phyloP scores from a whole-genome alignment of 2,329 filamentous ascomycete species.

The Xylariomycetidae sp. region DNA sequence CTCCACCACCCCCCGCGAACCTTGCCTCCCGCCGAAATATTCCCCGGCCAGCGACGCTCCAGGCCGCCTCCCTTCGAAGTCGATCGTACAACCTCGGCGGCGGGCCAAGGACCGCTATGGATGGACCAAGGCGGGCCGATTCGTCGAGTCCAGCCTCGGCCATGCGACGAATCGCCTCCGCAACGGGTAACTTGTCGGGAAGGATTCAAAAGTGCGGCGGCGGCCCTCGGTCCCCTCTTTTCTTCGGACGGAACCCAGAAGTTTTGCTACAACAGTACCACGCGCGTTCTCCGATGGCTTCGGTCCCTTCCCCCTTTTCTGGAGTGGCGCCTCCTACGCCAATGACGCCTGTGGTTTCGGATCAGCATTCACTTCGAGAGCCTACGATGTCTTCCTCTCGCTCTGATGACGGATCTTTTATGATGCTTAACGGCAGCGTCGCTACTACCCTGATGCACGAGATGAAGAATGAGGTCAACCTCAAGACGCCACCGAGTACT shows the following conservation, averaged over 20 bases:
- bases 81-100: conserved; percentile 32
- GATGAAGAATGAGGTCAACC: conserved; percentile 34
- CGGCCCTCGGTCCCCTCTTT: conserved; percentile 39
- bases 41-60: conserved; percentile 45
- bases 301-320: conserved; percentile 31
- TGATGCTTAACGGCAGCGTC: conserved; percentile 19
- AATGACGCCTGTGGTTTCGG: conserved; percentile 40
- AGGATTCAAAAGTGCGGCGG: conserved; percentile 37
- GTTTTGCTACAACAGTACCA: conserved; percentile 37
- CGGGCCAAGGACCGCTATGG: conserved; percentile 43
- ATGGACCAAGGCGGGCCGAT: conserved; percentile 41
- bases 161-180: conserved; percentile 51
- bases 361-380: conserved; percentile 34
- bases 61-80: conserved; percentile 40
- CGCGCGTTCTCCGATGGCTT: conserved; percentile 37
- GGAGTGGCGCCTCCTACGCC: conserved; percentile 44
- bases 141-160: conserved; percentile 34
- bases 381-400: conserved; percentile 33
- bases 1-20: conserved; percentile 46
- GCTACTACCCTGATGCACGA: conserved; percentile 17
- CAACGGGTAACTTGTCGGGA: conserved; percentile 36
- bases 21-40: conserved; percentile 50
- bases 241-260: conserved; percentile 42
- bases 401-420: conserved; percentile 33
- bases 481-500: conserved; percentile 51